phyloP scores from a whole-genome alignment of 2,329 filamentous ascomycete species.

The Hymenoscyphus repandus region DNA sequence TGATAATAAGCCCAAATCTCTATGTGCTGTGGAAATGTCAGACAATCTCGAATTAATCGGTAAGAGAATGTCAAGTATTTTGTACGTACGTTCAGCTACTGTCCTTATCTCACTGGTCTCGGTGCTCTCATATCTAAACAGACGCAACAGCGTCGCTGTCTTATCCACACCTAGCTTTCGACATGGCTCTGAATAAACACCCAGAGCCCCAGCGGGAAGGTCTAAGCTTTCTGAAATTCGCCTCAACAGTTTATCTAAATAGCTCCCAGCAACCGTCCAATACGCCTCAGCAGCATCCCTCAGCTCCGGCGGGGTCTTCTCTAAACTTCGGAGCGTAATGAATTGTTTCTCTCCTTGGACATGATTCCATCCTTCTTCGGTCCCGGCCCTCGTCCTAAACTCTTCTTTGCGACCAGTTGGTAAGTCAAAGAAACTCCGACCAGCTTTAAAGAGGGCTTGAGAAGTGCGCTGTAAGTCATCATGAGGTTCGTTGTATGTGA shows the following conservation, averaged over 20 bases:
- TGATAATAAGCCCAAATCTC: constrained; percentile 25
- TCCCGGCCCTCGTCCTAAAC: constrained; percentile 18
- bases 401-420: constrained; percentile 17
- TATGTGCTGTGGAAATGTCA: constrained; percentile 17
- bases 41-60: too few relatives aligned
- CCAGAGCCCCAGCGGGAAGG: constrained; percentile 18
- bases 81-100: constrained; percentile 23
- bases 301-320: constrained; percentile 15
- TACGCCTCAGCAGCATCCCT: constrained; percentile 15
- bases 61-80: neutral
- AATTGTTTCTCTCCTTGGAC: constrained; percentile 28
- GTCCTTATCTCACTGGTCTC: constrained; percentile 12
- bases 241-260: constrained; percentile 19
- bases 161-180: constrained; percentile 10
- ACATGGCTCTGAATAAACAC: constrained; percentile 22
- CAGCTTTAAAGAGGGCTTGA: constrained; percentile 17
- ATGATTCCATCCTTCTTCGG: constrained; percentile 23
- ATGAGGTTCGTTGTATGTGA: constrained; percentile 9
- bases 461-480: constrained; percentile 17
- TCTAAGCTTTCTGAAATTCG: constrained; percentile 21
- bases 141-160: constrained; percentile 23
- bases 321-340: constrained; percentile 21
- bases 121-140: constrained; percentile 25
- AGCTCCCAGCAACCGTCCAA: constrained; percentile 17
- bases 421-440: constrained; percentile 22